Evolutionary conservation across 2,329 filamentous ascomycete species (phyloP).

Genomic region (Xylaria sp.): DNA sequence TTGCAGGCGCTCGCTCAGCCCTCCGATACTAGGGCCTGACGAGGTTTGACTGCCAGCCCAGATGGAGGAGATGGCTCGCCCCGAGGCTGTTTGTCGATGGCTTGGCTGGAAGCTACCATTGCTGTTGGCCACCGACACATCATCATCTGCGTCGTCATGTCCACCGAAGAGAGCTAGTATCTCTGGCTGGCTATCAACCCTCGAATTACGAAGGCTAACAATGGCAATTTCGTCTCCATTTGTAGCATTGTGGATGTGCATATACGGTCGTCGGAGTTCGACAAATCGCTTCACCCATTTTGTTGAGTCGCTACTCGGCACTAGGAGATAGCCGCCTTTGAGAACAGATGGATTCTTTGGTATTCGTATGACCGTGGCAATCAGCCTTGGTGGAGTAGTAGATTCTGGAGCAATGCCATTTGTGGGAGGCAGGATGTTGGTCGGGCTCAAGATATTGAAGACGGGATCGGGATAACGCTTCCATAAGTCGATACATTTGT

Average conservation of each 20-base stretch:
- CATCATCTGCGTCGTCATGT: conserved; percentile 40
- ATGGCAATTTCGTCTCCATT: conserved; percentile 92
- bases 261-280: conserved; percentile 88
- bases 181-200: conserved; percentile 92
- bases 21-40: conserved; percentile 59
- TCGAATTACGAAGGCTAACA: conserved; percentile 86
- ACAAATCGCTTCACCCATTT: conserved; percentile 94
- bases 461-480: conserved; percentile 67
- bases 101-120: conserved; percentile 56
- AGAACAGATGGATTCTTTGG: conserved; percentile 83
- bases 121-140: conserved; percentile 44
- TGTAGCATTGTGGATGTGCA: conserved; percentile 86
- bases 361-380: conserved; percentile 80
- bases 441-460: conserved; percentile 65
- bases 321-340: conserved; percentile 88
- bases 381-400: conserved; percentile 69
- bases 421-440: conserved; percentile 75
- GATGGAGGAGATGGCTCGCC: conserved; percentile 65
- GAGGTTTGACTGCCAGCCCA: conserved; percentile 62
- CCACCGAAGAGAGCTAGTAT: conserved; percentile 76
- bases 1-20: conserved; percentile 68
- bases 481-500: conserved; percentile 74
- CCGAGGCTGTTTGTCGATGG: conserved; percentile 63
- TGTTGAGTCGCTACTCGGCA: conserved; percentile 82
- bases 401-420: conserved; percentile 66